Evolutionary conservation across 768 basidiomycete species (phyloP).

Genomic region (Pisolithus tinctorius): DNA sequence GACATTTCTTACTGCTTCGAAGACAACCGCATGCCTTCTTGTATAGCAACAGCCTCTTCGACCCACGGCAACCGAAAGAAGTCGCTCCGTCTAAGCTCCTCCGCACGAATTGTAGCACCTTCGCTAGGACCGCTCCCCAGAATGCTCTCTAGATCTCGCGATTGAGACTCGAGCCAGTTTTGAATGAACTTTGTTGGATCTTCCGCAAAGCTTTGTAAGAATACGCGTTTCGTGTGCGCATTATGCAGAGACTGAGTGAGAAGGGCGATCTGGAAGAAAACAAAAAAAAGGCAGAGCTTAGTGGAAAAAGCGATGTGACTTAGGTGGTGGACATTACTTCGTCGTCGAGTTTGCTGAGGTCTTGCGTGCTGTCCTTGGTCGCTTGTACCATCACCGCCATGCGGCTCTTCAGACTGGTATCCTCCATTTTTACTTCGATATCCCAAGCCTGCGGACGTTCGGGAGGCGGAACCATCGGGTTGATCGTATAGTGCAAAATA

Average conservation of each 20-base stretch:
- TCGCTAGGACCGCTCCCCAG: constrained; percentile 84
- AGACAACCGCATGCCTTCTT: constrained; percentile 72
- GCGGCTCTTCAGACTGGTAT: constrained; percentile 60
- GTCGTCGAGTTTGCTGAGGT: constrained; percentile 73
- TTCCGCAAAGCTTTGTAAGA: constrained; percentile 73
- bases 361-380: constrained; percentile 63
- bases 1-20: constrained; percentile 30
- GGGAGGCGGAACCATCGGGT: constrained; percentile 54
- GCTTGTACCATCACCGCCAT: constrained; percentile 68
- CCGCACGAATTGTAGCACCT: constrained; percentile 73
- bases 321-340: constrained; percentile 48
- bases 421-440: constrained; percentile 84
- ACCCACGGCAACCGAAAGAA: constrained; percentile 94
- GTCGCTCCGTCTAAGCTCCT: constrained; percentile 83
- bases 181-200: constrained; percentile 81
- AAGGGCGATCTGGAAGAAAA: constrained; percentile 56
- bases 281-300: constrained; percentile 8
- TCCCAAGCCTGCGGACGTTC: constrained; percentile 79
- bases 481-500: constrained; percentile 67
- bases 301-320: constrained; percentile 1
- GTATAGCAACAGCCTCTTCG: constrained; percentile 77
- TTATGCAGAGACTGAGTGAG: constrained; percentile 82
- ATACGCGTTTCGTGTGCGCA: constrained; percentile 79
- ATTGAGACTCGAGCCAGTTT: constrained; percentile 88
- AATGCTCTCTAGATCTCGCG: constrained; percentile 82